Evolutionary conservation across 208 protist genomes (phyloP).

Genomic region (Trypanosoma scelopori): DNA sequence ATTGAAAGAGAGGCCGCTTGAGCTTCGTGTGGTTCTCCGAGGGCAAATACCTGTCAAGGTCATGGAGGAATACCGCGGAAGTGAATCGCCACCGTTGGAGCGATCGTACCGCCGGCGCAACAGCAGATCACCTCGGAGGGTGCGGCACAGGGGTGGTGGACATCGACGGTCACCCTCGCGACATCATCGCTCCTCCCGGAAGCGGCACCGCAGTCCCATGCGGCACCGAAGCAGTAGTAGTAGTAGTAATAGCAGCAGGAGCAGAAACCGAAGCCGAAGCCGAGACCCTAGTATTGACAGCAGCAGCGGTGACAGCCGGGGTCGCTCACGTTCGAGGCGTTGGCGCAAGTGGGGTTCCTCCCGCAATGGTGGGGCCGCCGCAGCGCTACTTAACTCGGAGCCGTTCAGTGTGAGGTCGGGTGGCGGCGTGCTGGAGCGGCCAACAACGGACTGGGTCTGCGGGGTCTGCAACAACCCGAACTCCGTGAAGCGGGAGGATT

Average conservation of each 20-base stretch:
- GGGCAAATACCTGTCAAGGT: background rate
- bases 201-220: slow-evolving; percentile 13
- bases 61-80: slow-evolving; percentile 20
- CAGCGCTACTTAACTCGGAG: slow-evolving; percentile 12
- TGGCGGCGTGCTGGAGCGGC: slow-evolving; percentile 20
- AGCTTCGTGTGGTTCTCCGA: background rate
- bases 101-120: slow-evolving; percentile 4
- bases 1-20: background rate
- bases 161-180: slow-evolving; percentile 9
- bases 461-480: slow-evolving; percentile 87
- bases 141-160: background rate
- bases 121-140: slow-evolving; percentile 1
- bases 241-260: slow-evolving; percentile 10
- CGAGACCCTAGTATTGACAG: background rate
- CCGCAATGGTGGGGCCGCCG: slow-evolving; percentile 5
- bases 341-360: background rate
- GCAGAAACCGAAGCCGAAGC: slow-evolving; percentile 17
- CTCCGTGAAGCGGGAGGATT: slow-evolving; percentile 53
- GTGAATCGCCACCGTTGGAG: slow-evolving; percentile 5
- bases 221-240: background rate
- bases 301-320: background rate
- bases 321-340: slow-evolving; percentile 13
- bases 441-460: slow-evolving; percentile 72
- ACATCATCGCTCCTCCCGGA: slow-evolving; percentile 1
- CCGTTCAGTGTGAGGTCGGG: slow-evolving; percentile 9